Evolutionary conservation across 2,329 filamentous ascomycete species (phyloP).

Genomic region (Colletotrichum karsti): DNA sequence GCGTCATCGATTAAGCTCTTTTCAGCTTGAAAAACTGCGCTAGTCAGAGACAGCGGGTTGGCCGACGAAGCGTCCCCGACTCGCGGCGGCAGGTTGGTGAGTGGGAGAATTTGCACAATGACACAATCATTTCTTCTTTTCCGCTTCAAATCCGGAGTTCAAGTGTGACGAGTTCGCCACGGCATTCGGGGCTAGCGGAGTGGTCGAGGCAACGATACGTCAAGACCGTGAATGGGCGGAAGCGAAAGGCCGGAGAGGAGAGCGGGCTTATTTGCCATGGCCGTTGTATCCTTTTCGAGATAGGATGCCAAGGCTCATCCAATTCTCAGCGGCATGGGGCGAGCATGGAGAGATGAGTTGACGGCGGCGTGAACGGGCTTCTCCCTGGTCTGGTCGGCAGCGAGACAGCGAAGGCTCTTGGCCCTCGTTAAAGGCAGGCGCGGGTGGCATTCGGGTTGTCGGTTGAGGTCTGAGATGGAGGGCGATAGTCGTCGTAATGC

Average conservation of each 20-base stretch:
- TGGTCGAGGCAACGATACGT: neutral
- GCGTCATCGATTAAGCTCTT: slow-evolving; percentile 5
- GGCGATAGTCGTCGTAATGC: slow-evolving; percentile 24
- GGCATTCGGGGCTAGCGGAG: neutral
- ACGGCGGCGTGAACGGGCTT: neutral
- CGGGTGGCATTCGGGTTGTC: neutral
- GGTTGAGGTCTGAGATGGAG: neutral
- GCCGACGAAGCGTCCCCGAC: neutral
- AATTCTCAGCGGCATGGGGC: neutral
- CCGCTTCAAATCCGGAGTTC: neutral
- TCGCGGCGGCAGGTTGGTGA: neutral
- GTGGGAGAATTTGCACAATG: neutral
- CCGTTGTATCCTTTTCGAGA: neutral
- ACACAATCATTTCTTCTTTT: neutral
- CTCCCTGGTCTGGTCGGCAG: neutral
- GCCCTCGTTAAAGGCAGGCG: neutral
- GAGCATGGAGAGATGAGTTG: neutral
- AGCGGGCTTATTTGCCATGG: neutral
- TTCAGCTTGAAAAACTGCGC: neutral
- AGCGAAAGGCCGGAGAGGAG: neutral
- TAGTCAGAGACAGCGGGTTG: slow-evolving; percentile 7
- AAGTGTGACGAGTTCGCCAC: neutral
- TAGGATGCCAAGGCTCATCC: slow-evolving; percentile 7
- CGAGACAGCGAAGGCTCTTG: neutral
- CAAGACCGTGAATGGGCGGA: neutral